Evolutionary conservation across 345 rosid species (phyloP), one percentile per base, ranked within the genome.

Genomic region (Geranium rotundifolium): DNA sequence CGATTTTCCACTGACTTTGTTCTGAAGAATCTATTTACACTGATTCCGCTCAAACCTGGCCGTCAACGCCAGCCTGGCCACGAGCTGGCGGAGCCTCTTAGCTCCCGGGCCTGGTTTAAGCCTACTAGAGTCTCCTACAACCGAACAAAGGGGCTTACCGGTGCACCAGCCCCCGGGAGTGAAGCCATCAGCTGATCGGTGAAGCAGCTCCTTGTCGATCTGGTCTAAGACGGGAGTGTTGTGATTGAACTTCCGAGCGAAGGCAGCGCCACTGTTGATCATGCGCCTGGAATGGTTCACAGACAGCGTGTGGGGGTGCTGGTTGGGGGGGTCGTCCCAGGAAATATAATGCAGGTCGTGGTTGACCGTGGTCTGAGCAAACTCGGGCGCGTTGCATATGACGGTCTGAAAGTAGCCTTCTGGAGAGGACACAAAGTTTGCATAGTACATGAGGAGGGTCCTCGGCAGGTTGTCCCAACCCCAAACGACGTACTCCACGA

Each of bases 161-260:
- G 87, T 69, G 69, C 97, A 95, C 99, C 99, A 95, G 37, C 89
- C 95, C 50, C 99, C 97, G 5, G 99, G 95, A 65, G 97, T 85
- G 78, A 95, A 88, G 60, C 79, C 69, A 10, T 77, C 86, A 1
- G 61, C 81, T 31, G 58, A 72, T 66, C 99, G 81, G 19, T 69
- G 62, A 63, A 95, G 96, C 65, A 90, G 65, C 17, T 85, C 90
- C 59, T 73, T 70, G 30, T 95, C 99, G 4, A 95, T 90, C 74
- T 34, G 72, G 63, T 95, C 88, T 50, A 95, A 77, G 29, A 76
- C 88, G n/a, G 74, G 72, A 16, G 81, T 82, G 9, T 84, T 78
- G 59, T 62, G 64, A 63, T 59, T 81, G 78, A 95, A 90, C 68
- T 95, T 95, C 66, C 97, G 75, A 54, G 95, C 99, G 54, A 95